phyloP scores from a whole-genome alignment of 345 rosid species.

The Eucalyptus shirleyi region DNA sequence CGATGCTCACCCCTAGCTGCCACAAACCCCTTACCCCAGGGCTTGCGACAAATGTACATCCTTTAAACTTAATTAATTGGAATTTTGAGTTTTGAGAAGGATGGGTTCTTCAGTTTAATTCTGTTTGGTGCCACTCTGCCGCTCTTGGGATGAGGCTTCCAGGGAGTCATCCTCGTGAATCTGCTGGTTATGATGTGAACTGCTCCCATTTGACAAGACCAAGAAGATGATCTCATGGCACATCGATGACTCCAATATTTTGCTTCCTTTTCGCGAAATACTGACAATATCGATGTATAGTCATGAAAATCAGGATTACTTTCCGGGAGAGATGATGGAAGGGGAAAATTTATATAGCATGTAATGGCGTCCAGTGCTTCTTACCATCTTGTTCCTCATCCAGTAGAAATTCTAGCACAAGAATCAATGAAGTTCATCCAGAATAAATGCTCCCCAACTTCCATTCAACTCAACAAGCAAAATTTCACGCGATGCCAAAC shows the following conservation, averaged over 20 bases:
- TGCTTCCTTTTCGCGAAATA: neutral
- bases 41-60: neutral
- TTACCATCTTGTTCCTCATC: neutral
- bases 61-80: neutral
- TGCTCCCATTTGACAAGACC: neutral
- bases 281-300: neutral
- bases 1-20: neutral
- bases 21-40: neutral
- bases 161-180: neutral
- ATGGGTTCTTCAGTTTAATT: neutral
- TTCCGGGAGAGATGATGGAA: neutral
- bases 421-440: neutral
- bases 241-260: neutral
- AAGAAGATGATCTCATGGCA: neutral
- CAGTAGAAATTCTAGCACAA: neutral
- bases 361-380: neutral
- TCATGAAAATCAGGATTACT: neutral
- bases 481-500: neutral
- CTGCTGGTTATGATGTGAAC: neutral
- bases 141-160: neutral
- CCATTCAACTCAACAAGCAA: neutral
- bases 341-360: neutral
- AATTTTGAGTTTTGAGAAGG: neutral
- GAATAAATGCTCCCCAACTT: neutral
- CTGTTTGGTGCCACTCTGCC: neutral